These are phyloP conservation scores for Uromyces viciae-fabae DNA, from an alignment of 1,284 basidiomycete genomes.

Conservation along the genomic window DNA sequence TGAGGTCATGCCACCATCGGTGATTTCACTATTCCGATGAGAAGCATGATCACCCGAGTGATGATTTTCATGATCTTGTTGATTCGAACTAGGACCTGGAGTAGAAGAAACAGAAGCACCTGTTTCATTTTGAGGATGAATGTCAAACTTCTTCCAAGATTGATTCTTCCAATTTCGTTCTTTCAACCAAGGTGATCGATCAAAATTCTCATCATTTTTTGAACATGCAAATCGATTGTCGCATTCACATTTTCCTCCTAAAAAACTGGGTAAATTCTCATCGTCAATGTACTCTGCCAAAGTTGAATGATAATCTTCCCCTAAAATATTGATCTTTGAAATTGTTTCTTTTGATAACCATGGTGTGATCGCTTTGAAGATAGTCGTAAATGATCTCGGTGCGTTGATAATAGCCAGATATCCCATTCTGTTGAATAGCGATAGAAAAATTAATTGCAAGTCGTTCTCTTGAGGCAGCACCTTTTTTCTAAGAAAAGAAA, in stretches of 20 bases:
- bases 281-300: slow-evolving; percentile 37
- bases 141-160: slow-evolving; percentile 26
- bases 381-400: slow-evolving; percentile 33
- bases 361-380: slow-evolving; percentile 41
- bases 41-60: neutral
- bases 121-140: neutral
- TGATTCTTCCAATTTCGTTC: slow-evolving; percentile 24
- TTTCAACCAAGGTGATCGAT: slow-evolving; percentile 41
- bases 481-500: neutral
- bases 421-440: slow-evolving; percentile 38
- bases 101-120: neutral
- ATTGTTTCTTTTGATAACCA: slow-evolving; percentile 45
- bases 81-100: neutral
- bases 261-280: slow-evolving; percentile 31
- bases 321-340: slow-evolving; percentile 42
- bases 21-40: slow-evolving; percentile 12
- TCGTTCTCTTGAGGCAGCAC: neutral
- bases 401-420: slow-evolving; percentile 43
- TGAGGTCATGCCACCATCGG: slow-evolving; percentile 29
- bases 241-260: slow-evolving; percentile 40
- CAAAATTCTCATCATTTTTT: slow-evolving; percentile 26
- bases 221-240: slow-evolving; percentile 14
- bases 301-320: slow-evolving; percentile 32
- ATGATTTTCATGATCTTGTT: neutral
- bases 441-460: neutral